Percentiles rank a stretch among this genome's conserved stretches.
phyloP scores from a whole-genome alignment of 2,329 filamentous ascomycete genomes.

The Paracoccidioides brasiliensis region DNA sequence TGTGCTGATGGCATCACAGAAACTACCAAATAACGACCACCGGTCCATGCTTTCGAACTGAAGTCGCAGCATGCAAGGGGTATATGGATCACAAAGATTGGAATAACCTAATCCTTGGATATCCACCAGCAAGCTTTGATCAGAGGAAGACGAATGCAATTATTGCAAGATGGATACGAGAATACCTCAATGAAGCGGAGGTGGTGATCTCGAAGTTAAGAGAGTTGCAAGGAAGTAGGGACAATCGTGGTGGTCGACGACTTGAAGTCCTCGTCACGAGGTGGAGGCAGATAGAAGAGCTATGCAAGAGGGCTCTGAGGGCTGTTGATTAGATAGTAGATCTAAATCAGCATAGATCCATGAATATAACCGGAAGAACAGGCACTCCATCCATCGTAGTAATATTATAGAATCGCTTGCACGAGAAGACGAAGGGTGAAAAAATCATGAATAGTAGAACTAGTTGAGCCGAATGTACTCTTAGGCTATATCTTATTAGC shows the following conservation, averaged over 20 bases:
- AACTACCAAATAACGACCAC: conserved; percentile 28
- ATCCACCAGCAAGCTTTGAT: conserved; percentile 19
- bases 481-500: not conserved
- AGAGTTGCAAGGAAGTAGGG: not conserved
- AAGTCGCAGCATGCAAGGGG: conserved; percentile 28
- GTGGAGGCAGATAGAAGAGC: conserved; percentile 27
- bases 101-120: conserved; percentile 28
- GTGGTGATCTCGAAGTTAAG: conserved; percentile 13
- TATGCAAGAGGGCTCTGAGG: conserved; percentile 20
- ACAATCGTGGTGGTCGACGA: conserved; percentile 13
- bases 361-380: too few relatives aligned
- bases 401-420: too few relatives aligned
- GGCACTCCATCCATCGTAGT: too few relatives aligned
- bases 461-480: not conserved
- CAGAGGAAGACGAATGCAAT: conserved; percentile 20
- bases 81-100: conserved; percentile 29
- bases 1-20: conserved; percentile 2
- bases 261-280: conserved; percentile 20
- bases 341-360: not conserved
- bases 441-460: too few relatives aligned
- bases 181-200: conserved; percentile 25
- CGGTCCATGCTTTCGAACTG: conserved; percentile 32
- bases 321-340: not conserved
- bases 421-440: too few relatives aligned
- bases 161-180: conserved; percentile 24